A percentile compares a stretch with the other conserved stretches of the same genome.
These are phyloP conservation scores for Zangia roseola DNA, from an alignment of 768 basidiomycete species.

Conservation along the genomic window DNA sequence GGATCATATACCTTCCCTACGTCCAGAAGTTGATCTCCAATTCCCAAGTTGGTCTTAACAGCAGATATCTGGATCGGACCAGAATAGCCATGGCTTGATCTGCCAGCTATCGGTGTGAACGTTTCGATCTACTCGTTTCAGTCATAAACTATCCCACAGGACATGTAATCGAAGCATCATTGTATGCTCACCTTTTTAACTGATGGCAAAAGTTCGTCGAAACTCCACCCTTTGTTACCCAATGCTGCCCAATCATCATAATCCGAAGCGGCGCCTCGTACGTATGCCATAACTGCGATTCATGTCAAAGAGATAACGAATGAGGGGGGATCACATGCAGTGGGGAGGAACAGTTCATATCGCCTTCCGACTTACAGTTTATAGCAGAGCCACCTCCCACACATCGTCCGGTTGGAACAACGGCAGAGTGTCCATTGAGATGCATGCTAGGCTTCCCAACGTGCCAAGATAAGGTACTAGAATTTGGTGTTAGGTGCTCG, in stretches of 20 bases:
- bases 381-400: too few relatives aligned
- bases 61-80: conserved; percentile 28
- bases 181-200: conserved; percentile 19
- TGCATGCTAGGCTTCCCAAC: too few relatives aligned
- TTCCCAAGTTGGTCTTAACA: conserved; percentile 1
- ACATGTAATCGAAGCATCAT: too few relatives aligned
- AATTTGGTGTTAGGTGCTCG: too few relatives aligned
- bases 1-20: conserved; percentile 48
- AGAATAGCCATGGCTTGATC: conserved; percentile 34
- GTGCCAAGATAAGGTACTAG: too few relatives aligned
- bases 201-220: conserved; percentile 22
- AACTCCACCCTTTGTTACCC: conserved; percentile 23
- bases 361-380: too few relatives aligned
- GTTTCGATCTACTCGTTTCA: conserved; percentile 24
- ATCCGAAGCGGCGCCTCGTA: conserved; percentile 24
- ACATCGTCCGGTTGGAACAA: too few relatives aligned
- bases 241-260: conserved; percentile 25
- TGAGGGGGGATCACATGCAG: background rate
- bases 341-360: too few relatives aligned
- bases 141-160: too few relatives aligned
- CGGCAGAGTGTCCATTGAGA: too few relatives aligned
- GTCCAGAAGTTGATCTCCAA: conserved; percentile 45
- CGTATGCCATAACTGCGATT: conserved; percentile 16
- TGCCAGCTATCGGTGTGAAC: conserved; percentile 27
- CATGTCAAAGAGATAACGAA: background rate